phyloP scores from a whole-genome alignment of 176 grass and related monocot species.

The Melocanna baccifera region DNA sequence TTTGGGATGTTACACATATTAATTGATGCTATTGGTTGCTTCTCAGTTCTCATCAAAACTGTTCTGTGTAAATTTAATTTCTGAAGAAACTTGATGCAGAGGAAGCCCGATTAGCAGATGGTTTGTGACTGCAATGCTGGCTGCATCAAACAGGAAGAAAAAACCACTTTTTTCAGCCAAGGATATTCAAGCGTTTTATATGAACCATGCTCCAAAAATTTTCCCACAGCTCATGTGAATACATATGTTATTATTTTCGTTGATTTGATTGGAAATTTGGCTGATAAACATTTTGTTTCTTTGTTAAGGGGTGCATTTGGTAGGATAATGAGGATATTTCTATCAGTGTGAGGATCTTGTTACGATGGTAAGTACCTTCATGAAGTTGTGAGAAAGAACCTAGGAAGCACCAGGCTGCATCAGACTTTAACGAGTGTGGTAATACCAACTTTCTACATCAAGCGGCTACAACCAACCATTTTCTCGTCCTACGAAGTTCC shows the following conservation, averaged over 20 bases:
- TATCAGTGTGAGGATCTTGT: constrained; percentile 56
- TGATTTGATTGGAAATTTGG: constrained; percentile 13
- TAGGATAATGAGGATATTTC: constrained; percentile 48
- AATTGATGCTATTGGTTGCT: constrained; percentile 5
- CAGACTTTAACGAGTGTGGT: constrained; percentile 75
- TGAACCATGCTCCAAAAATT: constrained; percentile 60
- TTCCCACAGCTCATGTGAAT: constrained; percentile 69
- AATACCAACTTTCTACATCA: constrained; percentile 88
- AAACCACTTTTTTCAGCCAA: constrained; percentile 76
- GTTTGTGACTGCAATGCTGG: constrained; percentile 69
- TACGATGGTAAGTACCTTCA: constrained; percentile 90
- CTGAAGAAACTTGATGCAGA: constrained; percentile 83
- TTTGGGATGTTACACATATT: neutral
- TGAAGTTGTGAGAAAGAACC: constrained; percentile 60
- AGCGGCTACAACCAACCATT: constrained; percentile 71
- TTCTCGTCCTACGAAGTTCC: constrained; percentile 73
- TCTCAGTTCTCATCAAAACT: constrained; percentile 4
- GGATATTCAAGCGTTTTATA: constrained; percentile 78
- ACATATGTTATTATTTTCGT: neutral
- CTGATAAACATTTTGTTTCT: constrained; percentile 14
- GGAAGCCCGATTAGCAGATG: constrained; percentile 71
- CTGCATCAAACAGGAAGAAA: constrained; percentile 51
- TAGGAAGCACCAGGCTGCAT: constrained; percentile 62
- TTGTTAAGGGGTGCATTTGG: constrained; percentile 58
- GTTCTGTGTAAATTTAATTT: constrained; percentile 25